Evolutionary conservation across 208 protist genomes (phyloP), one percentile per base, ranked within the genome.

Genomic region (Leishmania amazonensis): DNA sequence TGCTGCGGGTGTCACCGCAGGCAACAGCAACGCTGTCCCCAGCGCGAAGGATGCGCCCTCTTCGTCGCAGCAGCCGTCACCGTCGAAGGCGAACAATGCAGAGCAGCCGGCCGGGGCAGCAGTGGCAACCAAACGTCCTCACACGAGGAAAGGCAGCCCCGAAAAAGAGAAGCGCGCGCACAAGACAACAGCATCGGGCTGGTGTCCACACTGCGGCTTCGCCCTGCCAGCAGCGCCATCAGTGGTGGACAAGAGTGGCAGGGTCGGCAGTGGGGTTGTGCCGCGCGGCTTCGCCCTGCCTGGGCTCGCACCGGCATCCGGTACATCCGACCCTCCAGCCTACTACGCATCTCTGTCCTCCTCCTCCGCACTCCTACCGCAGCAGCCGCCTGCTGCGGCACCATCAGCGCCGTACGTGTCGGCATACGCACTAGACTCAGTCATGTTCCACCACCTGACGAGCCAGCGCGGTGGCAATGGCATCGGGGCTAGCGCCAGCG

Each of bases 351-450:
- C 67, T 5, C 7, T 72, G 67, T n/a, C 67, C 38, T n/a, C 17
- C 21, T 40, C 67, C 67, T 72, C 67, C 24, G 40, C 21, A 72
- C 67, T 28, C 11, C 8, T 13, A 35, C 40, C n/a, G 28, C 70
- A 51, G 28, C 9, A 24, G 70, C 45, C 21, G 45, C 47, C 45
- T 54, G 47, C 70, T n/a, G 45, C n/a, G 24, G 24, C 70, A 74
- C 70, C 45, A 47, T n/a, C 70, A 51, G 45, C 9, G 24, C 70
- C 70, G 47, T 74, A 54, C 28, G 47, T 51, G 70, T 74, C 70
- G 21, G 70, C 70, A 74, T 74, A 54, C 51, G 70, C 70, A 19
- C 35, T 76, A 17, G 35, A 76, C 24, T 76, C 73, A 31, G 28
- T 17, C 19, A 53, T 76, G 49, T 47, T 9, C n/a, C 19, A 76